Evolutionary conservation across 768 basidiomycete genomes (phyloP), one percentile per base, ranked within the genome.

Genomic region (Mycena metata): DNA sequence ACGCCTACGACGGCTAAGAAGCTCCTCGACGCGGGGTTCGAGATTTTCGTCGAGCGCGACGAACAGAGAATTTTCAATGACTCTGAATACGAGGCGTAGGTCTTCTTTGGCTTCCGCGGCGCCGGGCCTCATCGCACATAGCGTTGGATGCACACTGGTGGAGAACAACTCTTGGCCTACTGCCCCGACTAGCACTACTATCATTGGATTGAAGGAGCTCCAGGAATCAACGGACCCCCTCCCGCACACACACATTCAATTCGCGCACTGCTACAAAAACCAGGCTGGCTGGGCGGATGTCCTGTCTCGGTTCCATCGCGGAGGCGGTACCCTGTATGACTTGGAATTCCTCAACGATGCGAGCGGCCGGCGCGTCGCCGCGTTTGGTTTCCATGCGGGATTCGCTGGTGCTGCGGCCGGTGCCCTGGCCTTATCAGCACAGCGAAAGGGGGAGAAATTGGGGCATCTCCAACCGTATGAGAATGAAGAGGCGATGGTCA

Each of bases 131-230:
- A 62, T 39, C 30, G 10, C 17, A 62, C 61, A 26, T 67, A 99
- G 98, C 61, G 94, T 94, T 60, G 97, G 97, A 23, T 98, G 96
- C 81, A 90, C 84, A 76, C 86, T 99, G 60, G 95, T 92, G 15
- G 88, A 88, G 16, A 92, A 96, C 80, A 94, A 96, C 76, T 86
- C 93, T 12, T 99, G 97, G 97, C 89, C 94, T 19, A 84, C 75
- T 51, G 96, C 96, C 0, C 95, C 96, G 0, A 79, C 78, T 24
- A 79, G 88, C 47, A 81, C 90, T 39, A 91, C 93, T 47, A 96
- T 99, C 79, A 91, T 98, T 74, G 98, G 98, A 7, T 86, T 99
- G 79, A 99, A 99, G 84, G 98, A 99, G 77, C 89, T 99, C n/a
- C 90, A 92, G 24, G 88, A 83, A 60, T 96, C 95, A 46, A 85